Evolutionary conservation across 345 rosid species (phyloP).

Genomic region (Nasturtium officinale): DNA sequence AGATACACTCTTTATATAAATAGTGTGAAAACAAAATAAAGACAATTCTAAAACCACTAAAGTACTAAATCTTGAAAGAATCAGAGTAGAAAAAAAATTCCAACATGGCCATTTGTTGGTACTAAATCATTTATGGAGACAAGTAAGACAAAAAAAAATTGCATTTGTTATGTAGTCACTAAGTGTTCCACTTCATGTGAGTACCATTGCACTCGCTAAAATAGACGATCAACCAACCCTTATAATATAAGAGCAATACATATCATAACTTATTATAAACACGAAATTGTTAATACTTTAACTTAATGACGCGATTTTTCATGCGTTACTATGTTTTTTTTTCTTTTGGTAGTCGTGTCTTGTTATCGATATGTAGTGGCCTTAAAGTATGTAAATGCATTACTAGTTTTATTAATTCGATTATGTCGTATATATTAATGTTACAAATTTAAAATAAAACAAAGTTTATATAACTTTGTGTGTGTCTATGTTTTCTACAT

Average conservation of each 20-base stretch:
- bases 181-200: slow-evolving; percentile 13
- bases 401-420: background rate
- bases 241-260: slow-evolving; percentile 11
- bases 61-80: background rate
- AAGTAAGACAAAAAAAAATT: slow-evolving; percentile 8
- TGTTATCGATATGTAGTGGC: slow-evolving; percentile 1
- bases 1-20: background rate
- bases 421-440: background rate
- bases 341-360: background rate
- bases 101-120: slow-evolving; percentile 21
- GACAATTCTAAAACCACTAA: background rate
- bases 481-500: background rate
- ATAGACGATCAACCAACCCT: slow-evolving; percentile 9
- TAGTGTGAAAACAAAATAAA: background rate
- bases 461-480: background rate
- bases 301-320: background rate
- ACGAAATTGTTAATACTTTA: background rate
- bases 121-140: slow-evolving; percentile 6
- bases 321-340: background rate
- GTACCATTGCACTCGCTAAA: background rate
- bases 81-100: background rate
- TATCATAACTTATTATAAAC: background rate
- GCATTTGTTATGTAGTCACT: background rate
- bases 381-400: background rate
- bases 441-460: background rate